Evolutionary conservation across 179 eudicot species (phyloP).

Genomic region (Actinidia chinensis): DNA sequence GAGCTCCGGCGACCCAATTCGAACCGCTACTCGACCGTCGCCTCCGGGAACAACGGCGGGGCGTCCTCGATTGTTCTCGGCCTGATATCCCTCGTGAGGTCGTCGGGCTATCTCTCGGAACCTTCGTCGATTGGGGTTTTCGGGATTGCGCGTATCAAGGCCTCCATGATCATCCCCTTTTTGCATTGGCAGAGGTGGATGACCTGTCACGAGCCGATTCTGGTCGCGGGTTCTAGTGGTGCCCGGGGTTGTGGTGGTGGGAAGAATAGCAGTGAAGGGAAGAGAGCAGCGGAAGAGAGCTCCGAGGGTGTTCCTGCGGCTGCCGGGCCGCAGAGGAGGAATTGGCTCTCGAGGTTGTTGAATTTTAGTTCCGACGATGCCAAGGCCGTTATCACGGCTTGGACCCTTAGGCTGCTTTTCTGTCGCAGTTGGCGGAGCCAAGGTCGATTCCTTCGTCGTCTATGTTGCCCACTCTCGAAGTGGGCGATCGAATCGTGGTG

Average conservation of each 20-base stretch:
- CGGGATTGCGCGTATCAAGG: slow-evolving; percentile 51
- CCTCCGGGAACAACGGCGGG: slow-evolving; percentile 29
- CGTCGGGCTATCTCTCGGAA: slow-evolving; percentile 23
- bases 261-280: slow-evolving; percentile 7
- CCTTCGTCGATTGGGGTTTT: slow-evolving; percentile 30
- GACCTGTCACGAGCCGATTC: slow-evolving; percentile 59
- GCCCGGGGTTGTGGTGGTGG: slow-evolving; percentile 56
- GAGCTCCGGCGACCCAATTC: slow-evolving; percentile 12
- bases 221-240: slow-evolving; percentile 19
- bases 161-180: slow-evolving; percentile 53
- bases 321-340: not conserved
- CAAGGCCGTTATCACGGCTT: slow-evolving; percentile 71
- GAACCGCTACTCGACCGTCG: slow-evolving; percentile 21
- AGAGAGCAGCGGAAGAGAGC: slow-evolving; percentile 16
- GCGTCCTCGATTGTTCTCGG: slow-evolving; percentile 40
- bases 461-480: slow-evolving; percentile 83
- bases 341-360: slow-evolving; percentile 39
- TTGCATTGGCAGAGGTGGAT: slow-evolving; percentile 65
- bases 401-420: slow-evolving; percentile 62
- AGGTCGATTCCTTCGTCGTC: slow-evolving; percentile 79
- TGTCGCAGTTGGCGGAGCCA: slow-evolving; percentile 76
- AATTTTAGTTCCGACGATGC: slow-evolving; percentile 69
- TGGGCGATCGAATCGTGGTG: slow-evolving; percentile 79
- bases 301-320: not conserved
- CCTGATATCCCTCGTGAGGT: slow-evolving; percentile 45